Percentiles rank a stretch among this genome's conserved stretches.
phyloP scores from a whole-genome alignment of 2,329 filamentous ascomycete species.

The Colletotrichum spinosum region DNA sequence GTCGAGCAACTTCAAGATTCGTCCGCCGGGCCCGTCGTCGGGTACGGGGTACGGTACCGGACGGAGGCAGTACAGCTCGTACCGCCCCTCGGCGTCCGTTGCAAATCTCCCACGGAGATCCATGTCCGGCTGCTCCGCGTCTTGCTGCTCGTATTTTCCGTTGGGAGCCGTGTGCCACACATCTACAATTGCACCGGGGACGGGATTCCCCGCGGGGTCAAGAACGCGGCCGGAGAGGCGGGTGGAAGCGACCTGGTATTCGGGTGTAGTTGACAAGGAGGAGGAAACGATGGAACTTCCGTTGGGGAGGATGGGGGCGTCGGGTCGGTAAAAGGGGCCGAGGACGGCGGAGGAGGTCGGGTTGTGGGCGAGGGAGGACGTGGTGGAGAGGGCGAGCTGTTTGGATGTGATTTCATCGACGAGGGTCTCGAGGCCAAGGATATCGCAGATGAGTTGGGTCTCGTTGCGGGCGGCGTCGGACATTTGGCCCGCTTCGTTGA shows the following conservation, averaged over 20 bases:
- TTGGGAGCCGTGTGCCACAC: conserved; percentile 75
- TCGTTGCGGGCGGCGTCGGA: conserved; percentile 74
- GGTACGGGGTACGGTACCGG: conserved; percentile 66
- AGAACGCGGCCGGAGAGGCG: conserved; percentile 69
- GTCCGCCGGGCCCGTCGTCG: conserved; percentile 45
- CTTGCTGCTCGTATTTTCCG: conserved; percentile 77
- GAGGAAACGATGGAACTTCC: conserved; percentile 66
- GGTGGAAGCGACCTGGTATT: conserved; percentile 58
- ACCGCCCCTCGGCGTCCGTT: conserved; percentile 74
- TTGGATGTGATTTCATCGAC: conserved; percentile 76
- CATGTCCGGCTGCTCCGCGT: conserved; percentile 75
- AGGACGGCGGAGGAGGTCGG: conserved; percentile 74
- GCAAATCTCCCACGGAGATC: conserved; percentile 80
- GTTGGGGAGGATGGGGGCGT: conserved; percentile 69
- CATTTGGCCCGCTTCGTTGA: conserved; percentile 75
- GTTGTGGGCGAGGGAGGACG: conserved; percentile 50
- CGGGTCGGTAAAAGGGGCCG: conserved; percentile 76
- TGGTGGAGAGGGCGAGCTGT: conserved; percentile 53
- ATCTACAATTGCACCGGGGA: conserved; percentile 68
- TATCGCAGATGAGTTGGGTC: conserved; percentile 74
- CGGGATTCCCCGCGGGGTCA: conserved; percentile 64
- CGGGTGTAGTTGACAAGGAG: conserved; percentile 41
- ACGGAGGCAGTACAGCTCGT: conserved; percentile 70
- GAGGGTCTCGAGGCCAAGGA: conserved; percentile 73
- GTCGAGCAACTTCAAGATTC: conserved; percentile 45